Conservation (phyloP, 805 yeast species). For the Ogataea pilisensis region DNA sequence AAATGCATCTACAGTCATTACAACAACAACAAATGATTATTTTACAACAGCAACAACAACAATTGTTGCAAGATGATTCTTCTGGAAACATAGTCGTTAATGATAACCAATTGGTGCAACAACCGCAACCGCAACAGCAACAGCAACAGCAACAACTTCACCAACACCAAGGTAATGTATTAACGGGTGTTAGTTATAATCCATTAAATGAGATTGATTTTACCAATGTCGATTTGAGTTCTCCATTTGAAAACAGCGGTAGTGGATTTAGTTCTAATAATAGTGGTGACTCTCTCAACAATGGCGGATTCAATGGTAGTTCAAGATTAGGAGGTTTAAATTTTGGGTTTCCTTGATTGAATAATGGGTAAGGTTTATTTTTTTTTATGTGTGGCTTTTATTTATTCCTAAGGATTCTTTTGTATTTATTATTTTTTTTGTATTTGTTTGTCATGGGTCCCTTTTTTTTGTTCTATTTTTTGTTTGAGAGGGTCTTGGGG, state of each 20-base stretch:
- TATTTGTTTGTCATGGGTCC: too few relatives aligned
- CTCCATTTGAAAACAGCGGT: constrained; percentile 20
- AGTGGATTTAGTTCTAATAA: constrained; percentile 5
- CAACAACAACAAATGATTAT: constrained; percentile 1
- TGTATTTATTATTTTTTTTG: too few relatives aligned
- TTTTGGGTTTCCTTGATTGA: constrained; percentile 6
- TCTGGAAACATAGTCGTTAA: too few relatives aligned
- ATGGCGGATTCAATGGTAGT: constrained; percentile 6
- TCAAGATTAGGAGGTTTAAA: constrained; percentile 18
- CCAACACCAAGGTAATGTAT: constrained; percentile 4
- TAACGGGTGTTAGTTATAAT: constrained; percentile 18
- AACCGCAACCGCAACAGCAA: neutral
- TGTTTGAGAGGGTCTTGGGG: too few relatives aligned
- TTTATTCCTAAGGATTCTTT: too few relatives aligned
- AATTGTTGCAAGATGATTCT: neutral
- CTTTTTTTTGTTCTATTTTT: too few relatives aligned
- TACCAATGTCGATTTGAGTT: constrained; percentile 33
- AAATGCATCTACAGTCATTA: neutral
- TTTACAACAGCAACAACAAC: constrained; percentile 2
- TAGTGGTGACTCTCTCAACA: neutral
- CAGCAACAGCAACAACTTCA: neutral
- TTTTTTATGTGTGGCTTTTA: neutral
- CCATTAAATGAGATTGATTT: constrained; percentile 36
- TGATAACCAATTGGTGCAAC: neutral
- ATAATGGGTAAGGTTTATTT: neutral